Base-by-base conservation (phyloP, 495 filamentous ascomycete genomes). In the Xylaria bambusicola region DNA sequence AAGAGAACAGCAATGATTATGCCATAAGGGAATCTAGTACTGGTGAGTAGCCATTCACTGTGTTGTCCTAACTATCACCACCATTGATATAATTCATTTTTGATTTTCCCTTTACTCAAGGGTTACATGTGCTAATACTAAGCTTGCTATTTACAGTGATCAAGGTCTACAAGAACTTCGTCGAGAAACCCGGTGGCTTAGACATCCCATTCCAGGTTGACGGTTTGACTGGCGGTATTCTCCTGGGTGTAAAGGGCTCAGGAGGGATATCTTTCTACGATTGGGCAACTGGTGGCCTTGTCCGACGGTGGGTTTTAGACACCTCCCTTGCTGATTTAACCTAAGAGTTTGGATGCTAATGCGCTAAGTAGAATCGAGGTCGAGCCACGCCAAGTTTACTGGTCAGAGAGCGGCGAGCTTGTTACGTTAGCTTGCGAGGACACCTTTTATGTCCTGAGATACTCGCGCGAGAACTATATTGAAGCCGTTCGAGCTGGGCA, bases 1-100 rank as follows among this genome's bases (percentile, higher is more conserved):
- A 97, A 74, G 95, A 97, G 45, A 96, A 98, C 77, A 96, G 91
- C 72, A 98, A 97, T 72, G 95, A 99, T 67, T 98, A 94, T 64
- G 94, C 94, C 40, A 98, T 99, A 64, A 86, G 94, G 17, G 94
- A 98, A 73, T 97, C 92, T 9, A 71, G 88, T 6, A 94, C 91
- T 21, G 96, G 90, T 69, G n/a, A 53, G 57, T 13, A 33, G 12
- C 29, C 27, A 2, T 20, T n/a, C n/a, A n/a, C n/a, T n/a, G n/a
- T n/a, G n/a, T n/a, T n/a, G n/a, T n/a, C n/a, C n/a, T n/a, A n/a
- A n/a, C n/a, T n/a, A n/a, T n/a, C n/a, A n/a, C n/a, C n/a, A n/a
- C n/a, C n/a, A n/a, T n/a, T n/a, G n/a, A n/a, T n/a, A n/a, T n/a
- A n/a, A n/a, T n/a, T n/a, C n/a, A n/a, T n/a, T n/a, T n/a, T n/a